Conservation (phyloP, 1,284 basidiomycete species). For the Melampsora abietis-canadensis region DNA sequence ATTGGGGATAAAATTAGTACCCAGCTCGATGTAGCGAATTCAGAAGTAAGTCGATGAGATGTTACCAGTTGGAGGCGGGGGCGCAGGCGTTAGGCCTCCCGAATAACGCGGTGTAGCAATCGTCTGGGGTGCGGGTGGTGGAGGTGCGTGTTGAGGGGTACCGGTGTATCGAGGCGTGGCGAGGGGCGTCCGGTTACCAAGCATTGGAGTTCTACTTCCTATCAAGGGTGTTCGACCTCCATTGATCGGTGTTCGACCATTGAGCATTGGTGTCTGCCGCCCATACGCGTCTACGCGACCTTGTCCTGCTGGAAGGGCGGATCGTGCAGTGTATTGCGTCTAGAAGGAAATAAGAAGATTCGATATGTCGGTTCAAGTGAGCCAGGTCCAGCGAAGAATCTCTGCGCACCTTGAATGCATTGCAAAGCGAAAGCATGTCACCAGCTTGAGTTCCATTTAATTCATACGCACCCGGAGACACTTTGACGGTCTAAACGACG, state of each 20-base stretch:
- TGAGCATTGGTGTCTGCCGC: slow-evolving; percentile 36
- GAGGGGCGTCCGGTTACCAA: slow-evolving; percentile 19
- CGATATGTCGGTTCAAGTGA: too few species aligned
- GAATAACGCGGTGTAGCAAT: slow-evolving; percentile 5
- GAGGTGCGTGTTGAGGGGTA: neutral
- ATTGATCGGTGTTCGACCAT: slow-evolving; percentile 37
- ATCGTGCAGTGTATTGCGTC: slow-evolving; percentile 43
- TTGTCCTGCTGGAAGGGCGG: slow-evolving; percentile 26
- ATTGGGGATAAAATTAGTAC: neutral
- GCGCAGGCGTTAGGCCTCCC: slow-evolving; percentile 15
- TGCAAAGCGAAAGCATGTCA: slow-evolving; percentile 84
- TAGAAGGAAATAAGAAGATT: neutral
- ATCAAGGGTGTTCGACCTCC: slow-evolving; percentile 36
- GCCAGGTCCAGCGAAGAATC: neutral
- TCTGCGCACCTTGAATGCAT: slow-evolving; percentile 82
- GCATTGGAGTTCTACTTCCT: slow-evolving; percentile 31
- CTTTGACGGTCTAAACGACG: slow-evolving; percentile 38
- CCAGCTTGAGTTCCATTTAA: slow-evolving; percentile 81
- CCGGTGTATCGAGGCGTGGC: slow-evolving; percentile 35
- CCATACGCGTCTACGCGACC: slow-evolving; percentile 32
- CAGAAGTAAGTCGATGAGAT: neutral
- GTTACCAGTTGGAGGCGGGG: slow-evolving; percentile 30
- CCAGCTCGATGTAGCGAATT: neutral
- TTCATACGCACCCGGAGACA: slow-evolving; percentile 54
- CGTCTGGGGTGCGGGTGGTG: slow-evolving; percentile 32